Evolutionary conservation across 2,329 filamentous ascomycete species (phyloP).

Genomic region (Arthrobotrys musiformis): DNA sequence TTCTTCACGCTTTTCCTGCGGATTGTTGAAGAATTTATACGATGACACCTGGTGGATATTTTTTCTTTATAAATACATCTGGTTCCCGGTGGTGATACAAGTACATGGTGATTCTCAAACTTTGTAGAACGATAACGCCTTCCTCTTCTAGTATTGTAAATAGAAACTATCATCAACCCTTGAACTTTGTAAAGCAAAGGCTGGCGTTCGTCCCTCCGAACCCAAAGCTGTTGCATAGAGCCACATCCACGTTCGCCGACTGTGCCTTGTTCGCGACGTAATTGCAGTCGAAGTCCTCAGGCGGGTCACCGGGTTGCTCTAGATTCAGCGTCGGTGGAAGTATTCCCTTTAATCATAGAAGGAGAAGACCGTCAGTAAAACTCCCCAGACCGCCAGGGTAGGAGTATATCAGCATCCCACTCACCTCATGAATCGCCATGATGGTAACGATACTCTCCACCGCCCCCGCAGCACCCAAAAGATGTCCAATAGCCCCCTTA

Average conservation of each 20-base stretch:
- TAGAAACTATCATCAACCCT: neutral
- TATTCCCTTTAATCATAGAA: conserved; percentile 68
- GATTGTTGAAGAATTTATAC: neutral
- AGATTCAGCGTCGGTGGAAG: conserved; percentile 91
- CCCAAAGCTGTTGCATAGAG: conserved; percentile 93
- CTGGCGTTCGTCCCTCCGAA: conserved; percentile 97
- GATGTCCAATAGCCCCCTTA: conserved; percentile 90
- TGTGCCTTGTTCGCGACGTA: conserved; percentile 81
- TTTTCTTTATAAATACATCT: neutral
- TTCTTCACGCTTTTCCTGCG: neutral
- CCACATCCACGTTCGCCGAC: conserved; percentile 75
- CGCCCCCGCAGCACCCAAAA: conserved; percentile 89
- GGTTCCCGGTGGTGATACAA: neutral
- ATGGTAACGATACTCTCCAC: conserved; percentile 89
- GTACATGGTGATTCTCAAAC: neutral
- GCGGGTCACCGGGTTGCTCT: conserved; percentile 68
- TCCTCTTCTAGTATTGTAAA: neutral
- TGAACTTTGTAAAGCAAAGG: conserved; percentile 75
- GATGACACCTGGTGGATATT: neutral
- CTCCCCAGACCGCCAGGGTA: no score
- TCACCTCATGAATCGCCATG: conserved; percentile 80
- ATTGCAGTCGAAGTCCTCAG: conserved; percentile 79
- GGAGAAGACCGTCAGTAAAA: neutral
- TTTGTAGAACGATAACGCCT: neutral
- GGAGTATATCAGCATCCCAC: conserved; percentile 60